A percentile compares a stretch with the other conserved stretches of the same genome.
These are phyloP conservation scores for Vaccinium corymbosum DNA, from an alignment of 148 eudicot species.

Conservation along the genomic window DNA sequence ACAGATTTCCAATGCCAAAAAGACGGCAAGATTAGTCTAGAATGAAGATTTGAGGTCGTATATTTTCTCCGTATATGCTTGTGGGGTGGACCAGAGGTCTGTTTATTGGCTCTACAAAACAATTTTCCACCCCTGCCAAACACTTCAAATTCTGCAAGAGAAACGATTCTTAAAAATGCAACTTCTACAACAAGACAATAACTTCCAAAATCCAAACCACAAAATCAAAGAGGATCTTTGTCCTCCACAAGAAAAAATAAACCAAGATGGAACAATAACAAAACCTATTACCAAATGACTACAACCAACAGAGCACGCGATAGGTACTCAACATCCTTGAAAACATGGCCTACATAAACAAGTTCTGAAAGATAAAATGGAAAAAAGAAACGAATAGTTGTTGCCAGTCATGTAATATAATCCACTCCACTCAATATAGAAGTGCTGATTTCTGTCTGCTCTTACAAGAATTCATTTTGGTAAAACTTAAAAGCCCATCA, in stretches of 20 bases:
- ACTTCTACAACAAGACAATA: neutral
- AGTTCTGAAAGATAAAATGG: neutral
- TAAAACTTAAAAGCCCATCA: neutral
- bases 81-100: neutral
- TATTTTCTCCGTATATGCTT: neutral
- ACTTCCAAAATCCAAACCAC: neutral
- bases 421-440: neutral
- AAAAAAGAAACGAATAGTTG: neutral
- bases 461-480: neutral
- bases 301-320: no score
- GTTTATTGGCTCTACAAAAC: neutral
- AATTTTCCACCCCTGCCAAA: neutral
- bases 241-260: neutral
- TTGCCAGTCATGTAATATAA: neutral
- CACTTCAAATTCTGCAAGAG: neutral
- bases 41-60: neutral
- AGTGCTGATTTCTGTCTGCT: neutral
- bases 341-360: neutral
- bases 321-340: no score
- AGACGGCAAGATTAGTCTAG: neutral
- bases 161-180: neutral
- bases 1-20: neutral
- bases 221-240: neutral
- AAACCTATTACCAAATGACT: no score
- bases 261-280: no score